Percentiles rank a stretch among this genome's conserved stretches.
These are phyloP conservation scores for Rhynchospora breviuscula DNA, from an alignment of 176 grass and related monocot genomes.

Conservation along the genomic window DNA sequence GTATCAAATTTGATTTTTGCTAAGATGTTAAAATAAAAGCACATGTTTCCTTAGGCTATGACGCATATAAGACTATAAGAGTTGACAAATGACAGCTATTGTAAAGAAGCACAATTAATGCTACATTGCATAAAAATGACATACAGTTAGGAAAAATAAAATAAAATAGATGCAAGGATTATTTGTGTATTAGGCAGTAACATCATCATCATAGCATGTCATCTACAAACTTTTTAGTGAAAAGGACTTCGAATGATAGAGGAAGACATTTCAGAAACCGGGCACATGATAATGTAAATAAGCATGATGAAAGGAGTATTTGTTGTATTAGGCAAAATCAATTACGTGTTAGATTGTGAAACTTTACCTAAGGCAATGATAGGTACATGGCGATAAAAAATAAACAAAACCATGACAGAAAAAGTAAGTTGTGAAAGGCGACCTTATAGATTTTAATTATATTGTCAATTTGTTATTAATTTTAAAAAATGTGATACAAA, in stretches of 20 bases:
- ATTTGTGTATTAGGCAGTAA: no score
- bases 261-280: background rate
- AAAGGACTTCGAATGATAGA: background rate
- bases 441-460: background rate
- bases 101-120: background rate
- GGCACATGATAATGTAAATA: background rate
- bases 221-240: background rate
- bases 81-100: background rate
- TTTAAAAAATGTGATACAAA: background rate
- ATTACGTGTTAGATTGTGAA: conserved; percentile 19
- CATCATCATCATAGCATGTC: background rate
- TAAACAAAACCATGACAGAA: background rate
- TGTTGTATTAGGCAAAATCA: background rate
- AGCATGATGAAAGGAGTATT: background rate
- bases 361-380: background rate
- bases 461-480: background rate
- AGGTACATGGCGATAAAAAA: background rate
- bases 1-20: background rate
- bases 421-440: background rate
- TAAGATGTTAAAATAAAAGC: background rate
- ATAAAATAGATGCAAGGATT: background rate
- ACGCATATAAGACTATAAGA: background rate
- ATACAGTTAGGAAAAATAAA: background rate
- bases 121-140: background rate
- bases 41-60: background rate